Evolutionary conservation across 441 rosid genomes (phyloP).

Genomic region (Pelargonium hybrid): DNA sequence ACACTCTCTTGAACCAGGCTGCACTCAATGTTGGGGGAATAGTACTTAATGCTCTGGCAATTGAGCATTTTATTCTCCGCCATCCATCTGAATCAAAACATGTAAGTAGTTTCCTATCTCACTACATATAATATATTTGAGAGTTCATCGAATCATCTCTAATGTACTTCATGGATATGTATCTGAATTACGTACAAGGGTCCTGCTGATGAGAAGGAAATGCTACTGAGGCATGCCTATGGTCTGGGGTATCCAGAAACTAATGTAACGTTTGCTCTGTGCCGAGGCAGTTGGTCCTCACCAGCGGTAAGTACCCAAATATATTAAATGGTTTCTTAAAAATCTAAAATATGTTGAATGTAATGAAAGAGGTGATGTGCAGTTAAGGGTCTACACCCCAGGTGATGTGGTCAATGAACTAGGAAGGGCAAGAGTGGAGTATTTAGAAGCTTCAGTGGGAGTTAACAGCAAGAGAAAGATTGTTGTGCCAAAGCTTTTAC

Average conservation of each 20-base stretch:
- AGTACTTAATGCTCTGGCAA: conserved; percentile 79
- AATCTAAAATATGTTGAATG: neutral
- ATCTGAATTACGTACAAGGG: conserved; percentile 28
- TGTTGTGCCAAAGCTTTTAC: conserved; percentile 64
- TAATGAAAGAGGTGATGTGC: conserved; percentile 18
- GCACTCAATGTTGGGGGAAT: conserved; percentile 75
- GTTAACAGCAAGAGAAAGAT: conserved; percentile 74
- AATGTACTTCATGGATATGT: no score
- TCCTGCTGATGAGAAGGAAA: conserved; percentile 62
- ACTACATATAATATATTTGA: no score
- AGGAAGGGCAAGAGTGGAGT: conserved; percentile 63
- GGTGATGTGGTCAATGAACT: conserved; percentile 57
- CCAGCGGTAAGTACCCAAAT: conserved; percentile 56
- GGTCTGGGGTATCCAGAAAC: conserved; percentile 86
- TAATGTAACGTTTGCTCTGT: conserved; percentile 77
- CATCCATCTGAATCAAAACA: conserved; percentile 55
- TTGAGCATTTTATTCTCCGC: conserved; percentile 79
- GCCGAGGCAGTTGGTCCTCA: conserved; percentile 87
- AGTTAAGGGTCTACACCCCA: conserved; percentile 70
- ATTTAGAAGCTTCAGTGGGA: conserved; percentile 65
- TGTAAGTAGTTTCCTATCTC: conserved; percentile 32
- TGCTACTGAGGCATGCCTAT: conserved; percentile 54
- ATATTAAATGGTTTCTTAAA: neutral
- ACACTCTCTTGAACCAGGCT: conserved; percentile 33
- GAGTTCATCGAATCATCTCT: no score